Evolutionary conservation across 2,329 filamentous ascomycete genomes (phyloP), one percentile per base, ranked within the genome.

Genomic region (Aureobasidium subglaciale): DNA sequence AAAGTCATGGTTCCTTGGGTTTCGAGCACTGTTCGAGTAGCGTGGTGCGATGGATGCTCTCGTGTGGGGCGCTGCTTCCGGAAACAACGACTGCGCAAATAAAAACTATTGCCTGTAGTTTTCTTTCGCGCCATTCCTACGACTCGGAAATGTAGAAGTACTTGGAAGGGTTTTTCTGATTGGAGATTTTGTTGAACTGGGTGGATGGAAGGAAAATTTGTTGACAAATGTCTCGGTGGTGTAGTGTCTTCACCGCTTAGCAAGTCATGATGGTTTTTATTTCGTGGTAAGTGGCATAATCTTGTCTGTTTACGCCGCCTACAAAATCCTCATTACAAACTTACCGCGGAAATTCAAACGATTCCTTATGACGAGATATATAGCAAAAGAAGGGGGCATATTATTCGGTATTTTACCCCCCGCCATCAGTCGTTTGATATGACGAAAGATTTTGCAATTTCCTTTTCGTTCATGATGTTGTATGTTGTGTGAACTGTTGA

Each of bases 41-140:
- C n/a, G n/a, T n/a, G n/a, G n/a, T n/a, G n/a, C n/a, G n/a, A n/a
- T n/a, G n/a, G n/a, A n/a, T n/a, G n/a, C n/a, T n/a, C n/a, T n/a
- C n/a, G n/a, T n/a, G n/a, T n/a, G n/a, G n/a, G n/a, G n/a, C n/a
- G n/a, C n/a, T n/a, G n/a, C n/a, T n/a, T n/a, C n/a, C n/a, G n/a
- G n/a, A n/a, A n/a, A n/a, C n/a, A n/a, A n/a, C n/a, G n/a, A n/a
- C n/a, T n/a, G 16, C 20, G 37, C 18, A 24, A n/a, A n/a, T n/a
- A n/a, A n/a, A n/a, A n/a, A 48, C 45, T 48, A 48, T 48, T 37
- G 45, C 30, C 30, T 48, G 45, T 48, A 48, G 45, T 35, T 10
- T 9, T 48, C 7, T 29, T 18, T 5, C 29, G n/a, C 42, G 42
- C n/a, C n/a, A n/a, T n/a, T n/a, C n/a, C n/a, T n/a, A n/a, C n/a